These are phyloP conservation scores for Acorus calamus DNA, from an alignment of 106 monocot species.

Conservation along the genomic window DNA sequence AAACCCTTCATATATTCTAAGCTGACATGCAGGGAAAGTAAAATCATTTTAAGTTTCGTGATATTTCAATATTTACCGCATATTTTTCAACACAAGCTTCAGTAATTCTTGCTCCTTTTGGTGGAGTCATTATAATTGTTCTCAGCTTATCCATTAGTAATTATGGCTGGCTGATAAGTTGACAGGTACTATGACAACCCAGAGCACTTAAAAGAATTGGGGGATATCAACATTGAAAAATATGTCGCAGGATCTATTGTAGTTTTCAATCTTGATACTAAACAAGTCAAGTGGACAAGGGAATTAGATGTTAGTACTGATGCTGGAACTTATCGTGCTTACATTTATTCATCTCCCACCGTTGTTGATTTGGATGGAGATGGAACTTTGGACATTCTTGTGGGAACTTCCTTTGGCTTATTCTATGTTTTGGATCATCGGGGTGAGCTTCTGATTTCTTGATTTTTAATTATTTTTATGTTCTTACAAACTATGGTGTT, in stretches of 20 bases:
- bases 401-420: constrained; percentile 82
- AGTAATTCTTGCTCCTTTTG: no score
- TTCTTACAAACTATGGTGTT: background rate
- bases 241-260: constrained; percentile 90
- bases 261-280: constrained; percentile 93
- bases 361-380: constrained; percentile 97
- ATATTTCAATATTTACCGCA: no score
- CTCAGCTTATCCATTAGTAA: no score
- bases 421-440: constrained; percentile 88
- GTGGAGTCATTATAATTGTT: no score
- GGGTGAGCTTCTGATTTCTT: constrained; percentile 31
- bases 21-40: no score
- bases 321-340: constrained; percentile 58
- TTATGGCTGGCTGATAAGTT: constrained; percentile 17
- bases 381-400: constrained; percentile 92
- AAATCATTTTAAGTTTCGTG: no score
- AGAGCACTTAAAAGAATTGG: constrained; percentile 67
- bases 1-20: no score
- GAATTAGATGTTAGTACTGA: constrained; percentile 82
- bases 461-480: background rate
- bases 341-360: constrained; percentile 83
- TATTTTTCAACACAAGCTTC: no score
- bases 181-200: constrained; percentile 85
- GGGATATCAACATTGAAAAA: constrained; percentile 79
- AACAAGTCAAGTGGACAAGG: constrained; percentile 85